phyloP scores from a whole-genome alignment of 257 asterid genomes.

The Solanum medicagineum region DNA sequence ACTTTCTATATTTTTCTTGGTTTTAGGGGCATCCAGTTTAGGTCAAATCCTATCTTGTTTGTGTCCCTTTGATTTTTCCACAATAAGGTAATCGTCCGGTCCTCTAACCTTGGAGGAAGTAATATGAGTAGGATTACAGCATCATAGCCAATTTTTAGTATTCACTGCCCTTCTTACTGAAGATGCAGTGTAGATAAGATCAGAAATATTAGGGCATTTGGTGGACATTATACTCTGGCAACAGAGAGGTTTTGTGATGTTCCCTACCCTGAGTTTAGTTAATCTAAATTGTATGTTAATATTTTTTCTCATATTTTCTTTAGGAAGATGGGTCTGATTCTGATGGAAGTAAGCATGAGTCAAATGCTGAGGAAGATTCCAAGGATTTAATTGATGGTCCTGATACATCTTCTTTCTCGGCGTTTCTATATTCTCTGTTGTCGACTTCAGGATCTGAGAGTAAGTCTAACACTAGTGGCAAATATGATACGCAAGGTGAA shows the following conservation, averaged over 20 bases:
- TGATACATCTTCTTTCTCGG: conserved; percentile 88
- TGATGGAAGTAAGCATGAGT: conserved; percentile 32
- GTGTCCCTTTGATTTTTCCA: not conserved
- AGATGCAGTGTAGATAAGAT: not conserved
- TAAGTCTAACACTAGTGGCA: conserved; percentile 14
- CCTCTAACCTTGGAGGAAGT: not conserved
- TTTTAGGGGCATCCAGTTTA: not conserved
- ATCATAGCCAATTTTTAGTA: not conserved
- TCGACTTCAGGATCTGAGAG: conserved; percentile 50
- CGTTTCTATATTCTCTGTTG: conserved; percentile 67
- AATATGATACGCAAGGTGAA: conserved; percentile 18
- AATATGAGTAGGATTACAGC: not conserved
- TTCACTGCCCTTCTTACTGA: not conserved
- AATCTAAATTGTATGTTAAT: not conserved
- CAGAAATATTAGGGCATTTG: not conserved
- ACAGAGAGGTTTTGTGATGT: not conserved
- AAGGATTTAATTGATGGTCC: conserved; percentile 62
- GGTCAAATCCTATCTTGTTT: not conserved
- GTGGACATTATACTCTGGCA: not conserved
- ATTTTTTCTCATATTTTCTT: not conserved
- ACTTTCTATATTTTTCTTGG: not conserved
- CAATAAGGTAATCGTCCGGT: not conserved
- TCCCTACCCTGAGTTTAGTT: not conserved
- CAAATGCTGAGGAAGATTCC: conserved; percentile 28
- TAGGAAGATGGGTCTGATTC: conserved; percentile 44